Evolutionary conservation across 2,329 filamentous ascomycete species (phyloP).

Genomic region (Xylariaceae sp.): DNA sequence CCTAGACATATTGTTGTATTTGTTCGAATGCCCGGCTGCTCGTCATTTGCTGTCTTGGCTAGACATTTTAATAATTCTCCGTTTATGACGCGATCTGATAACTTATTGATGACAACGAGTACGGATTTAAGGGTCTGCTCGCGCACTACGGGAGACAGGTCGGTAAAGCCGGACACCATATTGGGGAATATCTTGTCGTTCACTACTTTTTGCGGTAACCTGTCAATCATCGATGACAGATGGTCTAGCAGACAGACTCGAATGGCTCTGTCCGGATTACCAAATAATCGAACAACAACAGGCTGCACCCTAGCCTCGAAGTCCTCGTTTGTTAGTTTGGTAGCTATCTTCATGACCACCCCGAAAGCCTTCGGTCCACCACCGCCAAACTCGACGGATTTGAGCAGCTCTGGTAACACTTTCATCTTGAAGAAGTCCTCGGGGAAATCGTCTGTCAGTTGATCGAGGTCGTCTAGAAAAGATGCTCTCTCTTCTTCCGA

Average conservation of each 20-base stretch:
- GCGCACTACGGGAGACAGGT: slow-evolving; percentile 82
- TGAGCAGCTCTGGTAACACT: slow-evolving; percentile 89
- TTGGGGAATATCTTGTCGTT: slow-evolving; percentile 97
- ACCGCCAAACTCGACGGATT: slow-evolving; percentile 96
- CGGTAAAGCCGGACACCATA: slow-evolving; percentile 93
- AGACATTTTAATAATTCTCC: slow-evolving; percentile 86
- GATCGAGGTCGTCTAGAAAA: slow-evolving; percentile 82
- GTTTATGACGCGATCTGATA: slow-evolving; percentile 90
- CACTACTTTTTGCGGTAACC: slow-evolving; percentile 79
- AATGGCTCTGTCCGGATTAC: slow-evolving; percentile 86
- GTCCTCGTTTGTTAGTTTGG: slow-evolving; percentile 83
- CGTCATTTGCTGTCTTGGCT: slow-evolving; percentile 94
- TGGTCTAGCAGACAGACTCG: slow-evolving; percentile 88
- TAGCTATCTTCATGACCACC: slow-evolving; percentile 85
- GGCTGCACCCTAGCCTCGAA: slow-evolving; percentile 82
- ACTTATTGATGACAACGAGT: slow-evolving; percentile 77
- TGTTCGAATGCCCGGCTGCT: slow-evolving; percentile 93
- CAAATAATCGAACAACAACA: slow-evolving; percentile 80
- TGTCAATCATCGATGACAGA: slow-evolving; percentile 85
- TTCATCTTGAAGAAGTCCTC: slow-evolving; percentile 99
- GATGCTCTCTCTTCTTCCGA: slow-evolving; percentile 76
- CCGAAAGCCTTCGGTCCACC: slow-evolving; percentile 87
- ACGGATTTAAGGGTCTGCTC: slow-evolving; percentile 97
- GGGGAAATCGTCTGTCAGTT: slow-evolving; percentile 87
- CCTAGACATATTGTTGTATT: slow-evolving; percentile 97